Conservation (phyloP, 2,329 filamentous ascomycete species). For the Cordyceps tenuipes region DNA sequence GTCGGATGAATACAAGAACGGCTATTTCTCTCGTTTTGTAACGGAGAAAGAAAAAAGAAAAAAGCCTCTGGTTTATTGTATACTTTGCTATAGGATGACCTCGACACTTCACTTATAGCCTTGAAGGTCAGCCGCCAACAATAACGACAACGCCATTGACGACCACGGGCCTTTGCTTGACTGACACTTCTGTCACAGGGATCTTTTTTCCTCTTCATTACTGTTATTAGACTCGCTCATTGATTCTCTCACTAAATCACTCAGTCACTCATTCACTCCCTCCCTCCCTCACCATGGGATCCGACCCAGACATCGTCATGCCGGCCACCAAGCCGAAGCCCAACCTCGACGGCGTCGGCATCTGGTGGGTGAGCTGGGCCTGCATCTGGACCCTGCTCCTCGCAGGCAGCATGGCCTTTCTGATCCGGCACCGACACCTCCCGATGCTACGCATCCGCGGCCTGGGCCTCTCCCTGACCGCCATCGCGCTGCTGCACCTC, state of each 20-base stretch:
- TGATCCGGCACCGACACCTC: slow-evolving; percentile 27
- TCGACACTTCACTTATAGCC: not conserved
- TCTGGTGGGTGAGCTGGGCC: slow-evolving; percentile 27
- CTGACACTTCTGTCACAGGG: no score
- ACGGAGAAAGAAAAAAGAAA: not conserved
- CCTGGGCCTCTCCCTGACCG: slow-evolving; percentile 30
- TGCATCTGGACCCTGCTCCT: slow-evolving; percentile 28
- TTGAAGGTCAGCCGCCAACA: no score
- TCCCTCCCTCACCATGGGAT: slow-evolving; percentile 16
- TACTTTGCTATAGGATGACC: not conserved
- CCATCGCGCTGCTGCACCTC: slow-evolving; percentile 31
- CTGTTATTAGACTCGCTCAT: no score
- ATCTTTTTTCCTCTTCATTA: no score
- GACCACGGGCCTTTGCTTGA: no score
- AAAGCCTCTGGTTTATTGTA: not conserved
- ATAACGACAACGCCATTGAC: not conserved
- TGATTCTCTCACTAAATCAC: no score
- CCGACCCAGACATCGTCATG: slow-evolving; percentile 18
- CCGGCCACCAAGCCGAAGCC: slow-evolving; percentile 15
- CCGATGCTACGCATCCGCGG: slow-evolving; percentile 32
- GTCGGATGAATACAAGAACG: not conserved
- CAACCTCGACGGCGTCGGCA: slow-evolving; percentile 22
- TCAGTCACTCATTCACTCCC: no score
- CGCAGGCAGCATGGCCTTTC: slow-evolving; percentile 30
- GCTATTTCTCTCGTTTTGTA: not conserved